These are phyloP conservation scores for Phytomonas francai DNA, from an alignment of 208 protist genomes.

Conservation along the genomic window DNA sequence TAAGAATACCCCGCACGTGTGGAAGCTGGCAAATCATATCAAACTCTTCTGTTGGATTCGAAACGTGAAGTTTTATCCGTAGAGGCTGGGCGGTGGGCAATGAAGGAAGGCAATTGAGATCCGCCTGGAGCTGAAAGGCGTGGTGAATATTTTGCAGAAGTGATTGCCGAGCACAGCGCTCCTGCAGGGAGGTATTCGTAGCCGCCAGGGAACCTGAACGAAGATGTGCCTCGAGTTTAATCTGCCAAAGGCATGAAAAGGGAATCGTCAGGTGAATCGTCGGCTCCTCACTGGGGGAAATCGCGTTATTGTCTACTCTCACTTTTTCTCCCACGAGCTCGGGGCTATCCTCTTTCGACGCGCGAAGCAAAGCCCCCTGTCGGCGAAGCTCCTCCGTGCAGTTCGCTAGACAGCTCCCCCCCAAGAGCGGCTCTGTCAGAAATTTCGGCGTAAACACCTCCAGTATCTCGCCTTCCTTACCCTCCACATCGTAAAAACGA, in stretches of 20 bases:
- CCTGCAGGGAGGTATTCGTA: constrained; percentile 31
- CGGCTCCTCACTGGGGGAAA: not conserved
- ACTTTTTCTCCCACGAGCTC: not conserved
- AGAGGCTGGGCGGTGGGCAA: constrained; percentile 4
- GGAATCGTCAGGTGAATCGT: constrained; percentile 26
- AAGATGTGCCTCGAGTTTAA: constrained; percentile 48
- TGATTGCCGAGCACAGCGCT: constrained; percentile 46
- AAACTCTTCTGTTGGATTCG: constrained; percentile 41
- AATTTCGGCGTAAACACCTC: constrained; percentile 29
- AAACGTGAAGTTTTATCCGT: constrained; percentile 10
- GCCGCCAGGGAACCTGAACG: not conserved
- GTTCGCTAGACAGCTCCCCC: constrained; percentile 26
- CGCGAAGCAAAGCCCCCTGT: not conserved
- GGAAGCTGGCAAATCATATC: constrained; percentile 39
- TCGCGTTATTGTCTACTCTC: constrained; percentile 2
- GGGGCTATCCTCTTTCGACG: not conserved
- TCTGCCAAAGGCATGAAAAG: constrained; percentile 46
- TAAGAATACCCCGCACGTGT: constrained; percentile 17
- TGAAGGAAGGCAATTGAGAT: constrained; percentile 1
- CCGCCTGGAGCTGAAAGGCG: constrained; percentile 40
- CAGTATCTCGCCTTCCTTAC: not conserved
- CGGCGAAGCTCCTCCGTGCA: constrained; percentile 35
- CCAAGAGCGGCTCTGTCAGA: constrained; percentile 51
- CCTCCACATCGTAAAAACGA: not conserved
- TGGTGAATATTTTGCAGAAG: constrained; percentile 47